Conservation (phyloP, 2,329 filamentous ascomycete genomes). For the Fusarium humuli region DNA sequence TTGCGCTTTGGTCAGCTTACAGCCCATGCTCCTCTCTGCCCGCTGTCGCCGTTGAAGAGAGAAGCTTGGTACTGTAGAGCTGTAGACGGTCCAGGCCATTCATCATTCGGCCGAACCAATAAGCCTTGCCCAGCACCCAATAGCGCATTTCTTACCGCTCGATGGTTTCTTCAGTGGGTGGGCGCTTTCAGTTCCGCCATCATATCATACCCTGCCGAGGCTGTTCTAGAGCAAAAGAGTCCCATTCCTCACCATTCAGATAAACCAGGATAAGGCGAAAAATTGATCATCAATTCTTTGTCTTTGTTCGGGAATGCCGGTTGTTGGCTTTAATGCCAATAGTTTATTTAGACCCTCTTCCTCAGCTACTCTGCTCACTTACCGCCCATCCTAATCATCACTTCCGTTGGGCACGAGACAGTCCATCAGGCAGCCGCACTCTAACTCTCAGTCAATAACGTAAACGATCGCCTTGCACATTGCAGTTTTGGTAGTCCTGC, state of each 20-base stretch:
- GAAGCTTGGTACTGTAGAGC: background rate
- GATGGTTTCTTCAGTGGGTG: background rate
- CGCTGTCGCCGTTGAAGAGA: background rate
- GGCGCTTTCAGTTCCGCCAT: background rate
- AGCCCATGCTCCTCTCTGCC: background rate
- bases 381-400: background rate
- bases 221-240: background rate
- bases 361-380: background rate
- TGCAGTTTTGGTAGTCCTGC: background rate
- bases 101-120: background rate
- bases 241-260: background rate
- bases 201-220: background rate
- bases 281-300: background rate
- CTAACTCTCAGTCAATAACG: background rate
- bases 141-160: background rate
- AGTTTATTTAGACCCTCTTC: background rate
- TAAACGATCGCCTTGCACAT: background rate
- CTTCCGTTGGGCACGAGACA: background rate
- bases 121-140: background rate
- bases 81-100: background rate
- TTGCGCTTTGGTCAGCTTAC: constrained; percentile 1
- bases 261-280: background rate
- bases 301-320: background rate
- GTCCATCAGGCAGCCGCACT: background rate
- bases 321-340: background rate